Base-by-base conservation (phyloP, 345 rosid species). In the Hibiscus tridactylites region DNA sequence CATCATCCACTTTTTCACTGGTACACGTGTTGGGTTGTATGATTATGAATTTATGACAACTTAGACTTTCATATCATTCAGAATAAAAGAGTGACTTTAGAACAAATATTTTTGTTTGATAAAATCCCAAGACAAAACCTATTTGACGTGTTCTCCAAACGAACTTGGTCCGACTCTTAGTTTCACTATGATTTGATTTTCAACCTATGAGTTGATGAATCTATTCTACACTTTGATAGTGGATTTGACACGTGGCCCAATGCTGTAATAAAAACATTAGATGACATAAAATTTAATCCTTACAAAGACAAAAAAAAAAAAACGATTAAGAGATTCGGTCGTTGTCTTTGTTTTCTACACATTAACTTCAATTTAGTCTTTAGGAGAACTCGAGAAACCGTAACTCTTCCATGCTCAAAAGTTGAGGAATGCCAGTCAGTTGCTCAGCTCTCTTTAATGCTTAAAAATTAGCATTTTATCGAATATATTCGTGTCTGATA, bases 211-310 rank as follows among this genome's bases (percentile, higher is more conserved):
- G 5, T 46, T 24, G 54, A 65, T 3, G 54, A 21, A 65, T 64
- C 29, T 64, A 50, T 50, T 64, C 68, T 33, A 4, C 72, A 68
- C 72, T 33, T 68, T 52, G 72, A 17, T 50, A 53, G 61, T 31
- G 72, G 72, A 68, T 68, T 66, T 15, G 42, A 47, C 57, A 49
- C 47, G 57, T 42, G 69, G 3, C 15, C 21, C 21, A 46, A 39
- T 6, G 8, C 9, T 39, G 47, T 39, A 39, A 17, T 64, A 64
- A 42, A 66, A 66, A 26, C 3, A 31, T 67, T 16, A 49, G 15
- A 28, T 49, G 15, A 15, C 56, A 66, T 8, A 9, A 42, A 42
- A 42, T 42, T 42, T 42, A 9, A 42, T 42, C 5, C 57, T 21
- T 5, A 44, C 29, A 0, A 13, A 65, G 33, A 24, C 57, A n/a